These are phyloP conservation scores for Phytophthora megakarya DNA, from an alignment of 352 stramenopile genomes.

Conservation along the genomic window DNA sequence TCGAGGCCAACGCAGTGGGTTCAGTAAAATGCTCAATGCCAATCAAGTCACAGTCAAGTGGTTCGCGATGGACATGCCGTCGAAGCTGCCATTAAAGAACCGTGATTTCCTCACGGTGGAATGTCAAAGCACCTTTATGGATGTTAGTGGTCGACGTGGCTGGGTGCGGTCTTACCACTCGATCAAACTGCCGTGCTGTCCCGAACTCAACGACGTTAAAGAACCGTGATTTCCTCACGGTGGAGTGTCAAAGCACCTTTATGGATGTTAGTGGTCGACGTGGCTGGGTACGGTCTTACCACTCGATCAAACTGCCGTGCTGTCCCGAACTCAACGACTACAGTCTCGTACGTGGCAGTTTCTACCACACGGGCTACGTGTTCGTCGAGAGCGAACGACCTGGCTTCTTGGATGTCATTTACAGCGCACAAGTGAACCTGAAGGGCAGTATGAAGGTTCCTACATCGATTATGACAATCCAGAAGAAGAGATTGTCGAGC, in stretches of 20 bases:
- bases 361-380: constrained; percentile 76
- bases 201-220: constrained; percentile 63
- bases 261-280: constrained; percentile 58
- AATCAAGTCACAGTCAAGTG: constrained; percentile 80
- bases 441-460: constrained; percentile 61
- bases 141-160: constrained; percentile 59
- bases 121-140: constrained; percentile 74
- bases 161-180: constrained; percentile 78
- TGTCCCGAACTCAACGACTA: constrained; percentile 61
- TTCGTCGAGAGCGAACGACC: constrained; percentile 70
- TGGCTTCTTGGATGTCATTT: constrained; percentile 70
- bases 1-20: constrained; percentile 12
- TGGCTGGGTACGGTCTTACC: constrained; percentile 73
- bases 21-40: constrained; percentile 42
- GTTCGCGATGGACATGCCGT: constrained; percentile 56
- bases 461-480: constrained; percentile 48
- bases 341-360: constrained; percentile 61
- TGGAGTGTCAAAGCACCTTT: constrained; percentile 82
- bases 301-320: constrained; percentile 71
- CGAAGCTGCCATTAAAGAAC: constrained; percentile 66
- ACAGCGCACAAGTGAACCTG: constrained; percentile 65
- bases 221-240: constrained; percentile 71
- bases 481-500: constrained; percentile 56
- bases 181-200: constrained; percentile 69
- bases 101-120: constrained; percentile 77